These are phyloP conservation scores for Aspergillus bombycis DNA, from an alignment of 2,329 filamentous ascomycete species.

Conservation along the genomic window DNA sequence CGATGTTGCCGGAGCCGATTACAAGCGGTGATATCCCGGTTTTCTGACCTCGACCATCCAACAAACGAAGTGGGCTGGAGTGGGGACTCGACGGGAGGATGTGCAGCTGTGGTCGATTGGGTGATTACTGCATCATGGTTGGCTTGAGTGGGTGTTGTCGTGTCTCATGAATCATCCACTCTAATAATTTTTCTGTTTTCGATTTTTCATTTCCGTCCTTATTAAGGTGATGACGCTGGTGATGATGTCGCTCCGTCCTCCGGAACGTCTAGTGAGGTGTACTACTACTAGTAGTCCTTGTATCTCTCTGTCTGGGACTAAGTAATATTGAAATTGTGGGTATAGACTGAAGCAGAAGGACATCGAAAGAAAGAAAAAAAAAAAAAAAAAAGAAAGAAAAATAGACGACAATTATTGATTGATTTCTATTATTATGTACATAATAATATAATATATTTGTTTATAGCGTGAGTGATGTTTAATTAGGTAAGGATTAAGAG, in stretches of 20 bases:
- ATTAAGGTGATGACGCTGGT: background rate
- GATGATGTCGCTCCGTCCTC: background rate
- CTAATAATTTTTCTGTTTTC: background rate
- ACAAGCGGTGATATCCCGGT: constrained; percentile 17
- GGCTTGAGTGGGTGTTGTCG: constrained; percentile 21
- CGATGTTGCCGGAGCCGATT: constrained; percentile 18
- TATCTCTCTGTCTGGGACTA: background rate
- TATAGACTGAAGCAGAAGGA: constrained; percentile 1
- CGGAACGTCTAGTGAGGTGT: background rate
- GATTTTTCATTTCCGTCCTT: background rate
- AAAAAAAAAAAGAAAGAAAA: background rate
- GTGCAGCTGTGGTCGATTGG: constrained; percentile 18
- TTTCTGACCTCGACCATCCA: constrained; percentile 20
- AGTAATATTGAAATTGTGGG: background rate
- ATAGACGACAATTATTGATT: background rate
- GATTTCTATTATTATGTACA: constrained; percentile 5
- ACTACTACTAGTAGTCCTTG: background rate
- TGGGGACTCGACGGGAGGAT: constrained; percentile 23
- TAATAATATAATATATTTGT: constrained; percentile 3
- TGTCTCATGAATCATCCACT: constrained; percentile 21
- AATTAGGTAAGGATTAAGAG: constrained; percentile 7
- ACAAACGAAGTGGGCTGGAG: constrained; percentile 18
- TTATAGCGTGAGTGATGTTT: constrained; percentile 1
- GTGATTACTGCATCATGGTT: constrained; percentile 21
- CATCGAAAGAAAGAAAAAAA: background rate